Conservation (phyloP, 768 basidiomycete genomes). For the Boletus huronensis region DNA sequence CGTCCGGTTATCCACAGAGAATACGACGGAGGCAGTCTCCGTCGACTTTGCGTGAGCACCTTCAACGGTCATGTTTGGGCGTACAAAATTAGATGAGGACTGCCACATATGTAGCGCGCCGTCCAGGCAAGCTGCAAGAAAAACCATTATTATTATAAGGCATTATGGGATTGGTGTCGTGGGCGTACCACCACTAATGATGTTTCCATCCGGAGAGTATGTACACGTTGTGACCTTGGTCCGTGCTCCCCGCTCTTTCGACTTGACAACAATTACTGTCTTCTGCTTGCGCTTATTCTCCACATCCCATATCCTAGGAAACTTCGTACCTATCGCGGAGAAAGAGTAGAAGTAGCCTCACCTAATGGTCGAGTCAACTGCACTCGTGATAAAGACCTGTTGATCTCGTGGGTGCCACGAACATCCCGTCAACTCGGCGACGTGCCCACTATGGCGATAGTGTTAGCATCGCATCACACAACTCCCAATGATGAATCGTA, state of each 20-base stretch:
- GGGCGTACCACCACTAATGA: conserved; percentile 80
- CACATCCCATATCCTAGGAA: conserved; percentile 84
- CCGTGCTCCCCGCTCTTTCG: conserved; percentile 89
- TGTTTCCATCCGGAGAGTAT: conserved; percentile 85
- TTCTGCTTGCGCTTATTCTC: conserved; percentile 93
- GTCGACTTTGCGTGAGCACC: conserved; percentile 83
- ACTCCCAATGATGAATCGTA: conserved; percentile 40
- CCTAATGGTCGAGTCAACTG: conserved; percentile 96
- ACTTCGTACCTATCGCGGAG: conserved; percentile 2
- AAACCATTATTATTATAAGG: conserved; percentile 2
- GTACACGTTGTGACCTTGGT: conserved; percentile 87
- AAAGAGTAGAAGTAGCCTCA: conserved; percentile 31
- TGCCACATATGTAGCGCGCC: conserved; percentile 95
- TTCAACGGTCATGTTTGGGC: conserved; percentile 84
- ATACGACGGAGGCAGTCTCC: conserved; percentile 83
- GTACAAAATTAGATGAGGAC: conserved; percentile 85
- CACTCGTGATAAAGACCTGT: conserved; percentile 84
- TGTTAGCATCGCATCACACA: conserved; percentile 6
- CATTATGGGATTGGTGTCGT: conserved; percentile 9
- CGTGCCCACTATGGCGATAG: conserved; percentile 70
- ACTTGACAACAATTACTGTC: conserved; percentile 93
- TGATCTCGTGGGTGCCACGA: conserved; percentile 90
- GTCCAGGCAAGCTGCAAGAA: conserved; percentile 71
- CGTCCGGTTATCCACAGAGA: conserved; percentile 84
- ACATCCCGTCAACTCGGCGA: conserved; percentile 85